These are phyloP conservation scores for Kitagawia praeruptora DNA, from an alignment of 129 eudicot genomes.

Conservation along the genomic window DNA sequence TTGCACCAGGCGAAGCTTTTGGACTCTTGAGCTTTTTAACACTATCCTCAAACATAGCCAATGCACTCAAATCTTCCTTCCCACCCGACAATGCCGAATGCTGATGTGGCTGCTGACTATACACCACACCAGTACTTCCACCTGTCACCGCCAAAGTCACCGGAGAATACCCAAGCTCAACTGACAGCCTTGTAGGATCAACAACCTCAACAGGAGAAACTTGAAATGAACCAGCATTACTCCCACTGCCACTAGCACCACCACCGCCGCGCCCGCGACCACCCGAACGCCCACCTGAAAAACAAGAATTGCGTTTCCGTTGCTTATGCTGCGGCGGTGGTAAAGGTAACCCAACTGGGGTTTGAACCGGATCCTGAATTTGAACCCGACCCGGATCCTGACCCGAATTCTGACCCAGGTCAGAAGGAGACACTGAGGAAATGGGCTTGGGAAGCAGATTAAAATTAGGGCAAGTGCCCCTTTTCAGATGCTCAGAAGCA, in stretches of 20 bases:
- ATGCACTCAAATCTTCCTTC: constrained; percentile 75
- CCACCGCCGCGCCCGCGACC: constrained; percentile 11
- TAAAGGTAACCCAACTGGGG: constrained; percentile 34
- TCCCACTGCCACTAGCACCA: constrained; percentile 10
- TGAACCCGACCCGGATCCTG: neutral
- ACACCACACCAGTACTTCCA: constrained; percentile 23
- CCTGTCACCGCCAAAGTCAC: constrained; percentile 24
- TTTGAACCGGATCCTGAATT: neutral
- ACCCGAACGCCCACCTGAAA: constrained; percentile 23
- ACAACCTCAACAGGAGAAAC: constrained; percentile 44
- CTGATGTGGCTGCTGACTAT: constrained; percentile 29
- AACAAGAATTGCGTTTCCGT: constrained; percentile 47
- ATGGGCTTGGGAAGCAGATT: constrained; percentile 44
- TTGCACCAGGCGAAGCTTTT: constrained; percentile 67
- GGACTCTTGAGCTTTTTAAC: constrained; percentile 85
- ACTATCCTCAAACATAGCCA: constrained; percentile 89
- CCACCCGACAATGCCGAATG: constrained; percentile 74
- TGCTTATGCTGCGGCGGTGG: constrained; percentile 35
- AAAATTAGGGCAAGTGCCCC: constrained; percentile 90
- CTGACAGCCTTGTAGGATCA: constrained; percentile 44
- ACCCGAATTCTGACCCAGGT: constrained; percentile 10
- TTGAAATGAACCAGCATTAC: constrained; percentile 22
- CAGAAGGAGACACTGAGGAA: constrained; percentile 42
- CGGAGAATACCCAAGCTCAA: constrained; percentile 32
- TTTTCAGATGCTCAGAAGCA: constrained; percentile 97